Percentiles rank a stretch among this genome's conserved stretches.
Conservation (phyloP, 73 alveolate species). For the Paramecium primaurelia region DNA sequence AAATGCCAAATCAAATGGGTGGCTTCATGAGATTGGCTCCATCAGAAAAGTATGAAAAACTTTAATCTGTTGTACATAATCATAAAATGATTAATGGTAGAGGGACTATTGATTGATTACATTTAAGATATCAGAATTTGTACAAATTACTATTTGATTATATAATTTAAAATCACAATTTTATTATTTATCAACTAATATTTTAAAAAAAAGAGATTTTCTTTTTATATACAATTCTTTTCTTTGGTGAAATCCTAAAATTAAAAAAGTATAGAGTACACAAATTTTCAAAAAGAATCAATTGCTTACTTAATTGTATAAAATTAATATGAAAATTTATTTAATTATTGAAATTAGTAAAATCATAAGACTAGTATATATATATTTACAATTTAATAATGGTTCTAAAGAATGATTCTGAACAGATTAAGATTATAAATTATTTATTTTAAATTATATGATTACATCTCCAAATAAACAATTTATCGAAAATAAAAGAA, state of each 20-base stretch:
- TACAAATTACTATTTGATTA: neutral
- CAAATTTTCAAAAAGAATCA: neutral
- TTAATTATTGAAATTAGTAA: neutral
- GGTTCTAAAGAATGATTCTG: neutral
- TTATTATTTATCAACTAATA: neutral
- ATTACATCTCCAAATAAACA: neutral
- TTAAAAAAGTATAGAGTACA: neutral
- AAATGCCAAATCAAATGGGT: constrained; percentile 69
- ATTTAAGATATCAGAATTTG: neutral
- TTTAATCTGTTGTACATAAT: neutral
- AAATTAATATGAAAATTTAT: neutral
- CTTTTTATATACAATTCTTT: neutral
- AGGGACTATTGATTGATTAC: constrained; percentile 37
- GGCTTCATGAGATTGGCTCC: constrained; percentile 32
- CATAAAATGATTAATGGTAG: constrained; percentile 6
- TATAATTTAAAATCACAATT: neutral
- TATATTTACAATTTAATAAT: neutral
- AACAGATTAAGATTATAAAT: neutral
- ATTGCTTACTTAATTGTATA: neutral
- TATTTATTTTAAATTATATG: neutral
- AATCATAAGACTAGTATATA: neutral
- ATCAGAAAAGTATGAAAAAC: constrained; percentile 13
- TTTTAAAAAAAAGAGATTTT: neutral
- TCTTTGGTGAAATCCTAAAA: neutral
- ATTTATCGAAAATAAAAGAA: neutral